phyloP scores from a whole-genome alignment of 495 filamentous ascomycete genomes.

The Penicillium cataractarum region DNA sequence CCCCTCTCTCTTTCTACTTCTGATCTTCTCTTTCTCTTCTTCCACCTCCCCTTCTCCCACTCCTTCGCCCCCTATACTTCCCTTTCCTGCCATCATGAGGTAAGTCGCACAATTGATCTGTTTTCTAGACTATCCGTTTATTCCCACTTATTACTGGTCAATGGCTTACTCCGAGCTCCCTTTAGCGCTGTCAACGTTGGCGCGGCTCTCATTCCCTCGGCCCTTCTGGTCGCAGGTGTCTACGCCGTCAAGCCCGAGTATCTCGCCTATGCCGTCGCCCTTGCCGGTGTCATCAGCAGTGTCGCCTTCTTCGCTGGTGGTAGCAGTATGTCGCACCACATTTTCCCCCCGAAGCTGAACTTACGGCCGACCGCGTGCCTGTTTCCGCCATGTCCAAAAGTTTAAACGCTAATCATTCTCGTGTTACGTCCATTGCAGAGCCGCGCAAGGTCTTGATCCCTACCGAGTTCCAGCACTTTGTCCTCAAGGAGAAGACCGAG shows the following conservation, averaged over 20 bases:
- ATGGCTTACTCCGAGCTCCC: slow-evolving; percentile 38
- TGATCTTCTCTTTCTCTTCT: slow-evolving; percentile 13
- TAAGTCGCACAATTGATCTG: slow-evolving; percentile 15
- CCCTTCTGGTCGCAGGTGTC: slow-evolving; percentile 73
- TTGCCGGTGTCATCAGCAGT: slow-evolving; percentile 22
- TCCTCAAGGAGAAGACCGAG: slow-evolving; percentile 85
- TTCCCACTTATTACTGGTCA: not conserved
- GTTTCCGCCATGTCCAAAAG: not conserved
- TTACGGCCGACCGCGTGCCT: slow-evolving; percentile 10
- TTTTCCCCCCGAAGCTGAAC: not conserved
- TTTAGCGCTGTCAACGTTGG: slow-evolving; percentile 57
- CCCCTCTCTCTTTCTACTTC: slow-evolving; percentile 8
- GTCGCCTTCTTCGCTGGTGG: slow-evolving; percentile 22
- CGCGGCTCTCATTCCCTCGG: slow-evolving; percentile 84
- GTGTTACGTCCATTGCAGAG: slow-evolving; percentile 47
- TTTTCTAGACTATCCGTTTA: not conserved
- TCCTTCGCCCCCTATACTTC: not conserved
- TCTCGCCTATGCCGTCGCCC: slow-evolving; percentile 68
- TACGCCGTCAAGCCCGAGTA: slow-evolving; percentile 79
- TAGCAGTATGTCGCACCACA: slow-evolving; percentile 23
- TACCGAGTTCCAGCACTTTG: slow-evolving; percentile 83
- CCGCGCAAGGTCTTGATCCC: slow-evolving; percentile 84
- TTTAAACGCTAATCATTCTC: slow-evolving; percentile 17
- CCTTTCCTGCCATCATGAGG: slow-evolving; percentile 40
- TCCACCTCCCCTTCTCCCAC: slow-evolving; percentile 10